Conservation (phyloP, 2,329 filamentous ascomycete genomes). For the Ophiostoma novo-ulmi region DNA sequence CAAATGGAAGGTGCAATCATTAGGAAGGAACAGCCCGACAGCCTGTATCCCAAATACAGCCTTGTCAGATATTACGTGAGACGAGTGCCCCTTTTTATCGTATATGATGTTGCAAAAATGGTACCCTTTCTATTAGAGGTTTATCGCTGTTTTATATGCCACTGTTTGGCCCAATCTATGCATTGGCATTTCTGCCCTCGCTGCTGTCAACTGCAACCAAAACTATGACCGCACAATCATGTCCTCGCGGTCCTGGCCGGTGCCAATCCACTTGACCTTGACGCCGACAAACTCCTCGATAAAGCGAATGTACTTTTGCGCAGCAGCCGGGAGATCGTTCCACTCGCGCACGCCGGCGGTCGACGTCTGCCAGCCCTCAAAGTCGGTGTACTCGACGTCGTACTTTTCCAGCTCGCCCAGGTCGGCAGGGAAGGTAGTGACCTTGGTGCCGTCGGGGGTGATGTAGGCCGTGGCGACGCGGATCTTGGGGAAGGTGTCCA, state of each 20-base stretch:
- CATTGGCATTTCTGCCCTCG: background rate
- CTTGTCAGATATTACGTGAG: constrained; percentile 4
- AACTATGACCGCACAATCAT: constrained; percentile 45
- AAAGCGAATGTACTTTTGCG: constrained; percentile 58
- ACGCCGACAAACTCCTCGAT: constrained; percentile 63
- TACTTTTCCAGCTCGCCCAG: constrained; percentile 48
- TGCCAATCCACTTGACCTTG: constrained; percentile 60
- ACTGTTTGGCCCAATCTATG: background rate
- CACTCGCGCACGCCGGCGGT: constrained; percentile 58
- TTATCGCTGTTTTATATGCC: constrained; percentile 1
- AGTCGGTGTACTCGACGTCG: constrained; percentile 62
- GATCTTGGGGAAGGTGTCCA: constrained; percentile 69
- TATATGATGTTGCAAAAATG: background rate
- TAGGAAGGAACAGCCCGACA: background rate
- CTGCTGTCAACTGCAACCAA: too few relatives aligned
- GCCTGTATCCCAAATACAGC: background rate
- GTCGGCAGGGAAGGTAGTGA: constrained; percentile 62
- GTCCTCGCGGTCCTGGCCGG: constrained; percentile 59
- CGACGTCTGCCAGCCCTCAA: constrained; percentile 63
- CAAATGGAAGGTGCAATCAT: background rate
- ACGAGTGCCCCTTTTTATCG: background rate
- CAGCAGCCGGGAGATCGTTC: constrained; percentile 58
- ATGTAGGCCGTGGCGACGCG: constrained; percentile 70
- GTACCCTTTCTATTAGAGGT: background rate
- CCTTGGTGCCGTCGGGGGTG: constrained; percentile 41